Evolutionary conservation across 257 asterid species (phyloP).

Genomic region (Cinchona pubescens): DNA sequence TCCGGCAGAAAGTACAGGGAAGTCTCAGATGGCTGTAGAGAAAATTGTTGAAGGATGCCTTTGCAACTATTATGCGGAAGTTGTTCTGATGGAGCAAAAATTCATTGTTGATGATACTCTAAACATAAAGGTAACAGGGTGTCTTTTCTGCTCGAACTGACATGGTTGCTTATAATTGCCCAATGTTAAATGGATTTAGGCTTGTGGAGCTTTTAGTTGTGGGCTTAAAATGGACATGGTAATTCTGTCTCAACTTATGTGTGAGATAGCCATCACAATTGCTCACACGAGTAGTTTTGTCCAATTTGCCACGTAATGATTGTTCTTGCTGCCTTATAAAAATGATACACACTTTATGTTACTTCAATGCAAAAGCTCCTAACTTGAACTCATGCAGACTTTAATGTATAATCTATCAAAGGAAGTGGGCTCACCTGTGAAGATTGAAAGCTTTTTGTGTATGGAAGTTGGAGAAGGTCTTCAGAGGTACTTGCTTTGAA

Average conservation of each 20-base stretch:
- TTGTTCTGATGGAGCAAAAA: slow-evolving; percentile 93
- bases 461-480: slow-evolving; percentile 91
- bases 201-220: not conserved
- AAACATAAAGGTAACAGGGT: slow-evolving; percentile 54
- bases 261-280: not conserved
- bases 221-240: not conserved
- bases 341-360: slow-evolving; percentile 3
- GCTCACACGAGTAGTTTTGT: not conserved
- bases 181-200: not conserved
- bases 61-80: slow-evolving; percentile 90
- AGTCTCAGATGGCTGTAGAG: slow-evolving; percentile 81
- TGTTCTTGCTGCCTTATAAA: not conserved
- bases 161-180: too few species aligned
- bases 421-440: slow-evolving; percentile 83
- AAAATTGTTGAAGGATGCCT: slow-evolving; percentile 94
- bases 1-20: slow-evolving; percentile 90
- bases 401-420: slow-evolving; percentile 63
- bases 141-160: not conserved
- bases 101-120: slow-evolving; percentile 71
- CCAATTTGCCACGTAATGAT: not conserved
- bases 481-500: slow-evolving; percentile 49
- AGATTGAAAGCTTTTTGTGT: slow-evolving; percentile 68
- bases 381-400: slow-evolving; percentile 46
- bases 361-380: slow-evolving; percentile 2
- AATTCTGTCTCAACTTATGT: not conserved